These are phyloP conservation scores for Neurospora sp. DNA, from an alignment of 495 filamentous ascomycete genomes.

Conservation along the genomic window DNA sequence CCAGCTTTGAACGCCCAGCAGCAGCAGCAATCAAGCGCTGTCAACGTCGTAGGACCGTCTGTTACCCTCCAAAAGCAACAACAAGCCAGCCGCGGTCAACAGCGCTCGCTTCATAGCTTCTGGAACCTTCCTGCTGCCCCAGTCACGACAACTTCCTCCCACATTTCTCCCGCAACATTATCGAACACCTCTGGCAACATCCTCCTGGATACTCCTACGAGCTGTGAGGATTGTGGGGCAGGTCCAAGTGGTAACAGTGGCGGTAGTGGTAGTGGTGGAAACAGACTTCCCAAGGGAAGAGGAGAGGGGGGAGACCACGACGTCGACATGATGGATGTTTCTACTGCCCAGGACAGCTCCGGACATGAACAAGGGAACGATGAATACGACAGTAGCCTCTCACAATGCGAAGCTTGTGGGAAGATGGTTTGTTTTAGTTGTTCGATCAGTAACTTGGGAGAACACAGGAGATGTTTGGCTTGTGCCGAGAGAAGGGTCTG, in stretches of 20 bases:
- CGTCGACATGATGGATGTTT: conserved; percentile 17
- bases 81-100: conserved; percentile 8
- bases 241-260: conserved; percentile 7
- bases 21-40: conserved; percentile 1
- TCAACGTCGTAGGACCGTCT: not conserved
- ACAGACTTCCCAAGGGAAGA: not conserved
- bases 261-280: not conserved
- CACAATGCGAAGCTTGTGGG: conserved; percentile 27
- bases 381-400: conserved; percentile 4
- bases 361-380: conserved; percentile 12
- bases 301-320: conserved; percentile 4
- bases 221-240: conserved; percentile 35
- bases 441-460: conserved; percentile 36
- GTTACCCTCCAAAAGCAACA: not conserved
- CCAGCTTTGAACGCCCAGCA: not conserved
- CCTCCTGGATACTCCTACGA: conserved; percentile 10
- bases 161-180: not conserved
- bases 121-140: conserved; percentile 29
- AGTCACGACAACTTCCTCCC: conserved; percentile 4
- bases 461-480: conserved; percentile 31
- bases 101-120: conserved; percentile 38
- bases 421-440: conserved; percentile 40
- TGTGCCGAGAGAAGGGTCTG: conserved; percentile 28
- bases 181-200: not conserved
- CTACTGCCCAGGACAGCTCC: not conserved